Evolutionary conservation across 305 asterid genomes (phyloP).

Genomic region (Salvia sclarea): DNA sequence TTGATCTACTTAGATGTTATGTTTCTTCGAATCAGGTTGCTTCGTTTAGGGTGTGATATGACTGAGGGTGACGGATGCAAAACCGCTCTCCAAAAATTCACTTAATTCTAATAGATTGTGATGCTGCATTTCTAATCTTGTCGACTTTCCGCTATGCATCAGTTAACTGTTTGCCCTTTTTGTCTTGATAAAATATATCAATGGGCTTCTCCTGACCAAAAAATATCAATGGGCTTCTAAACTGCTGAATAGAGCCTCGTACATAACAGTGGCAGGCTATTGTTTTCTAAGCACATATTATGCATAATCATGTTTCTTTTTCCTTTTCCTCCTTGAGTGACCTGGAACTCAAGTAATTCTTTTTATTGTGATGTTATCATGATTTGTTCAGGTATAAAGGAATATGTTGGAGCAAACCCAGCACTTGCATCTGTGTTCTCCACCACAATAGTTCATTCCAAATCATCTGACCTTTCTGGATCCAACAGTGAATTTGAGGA

Average conservation of each 20-base stretch:
- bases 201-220: no score
- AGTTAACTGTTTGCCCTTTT: not conserved
- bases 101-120: not conserved
- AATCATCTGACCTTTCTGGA: constrained; percentile 54
- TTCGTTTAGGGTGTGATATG: not conserved
- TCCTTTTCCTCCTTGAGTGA: constrained; percentile 9
- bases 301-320: constrained; percentile 10
- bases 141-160: not conserved
- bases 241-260: constrained; percentile 5
- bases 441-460: constrained; percentile 56
- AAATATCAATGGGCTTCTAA: no score
- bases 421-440: constrained; percentile 48
- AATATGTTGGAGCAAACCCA: constrained; percentile 93
- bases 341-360: constrained; percentile 19
- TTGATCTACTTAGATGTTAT: not conserved
- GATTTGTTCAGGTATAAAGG: constrained; percentile 77
- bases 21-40: not conserved
- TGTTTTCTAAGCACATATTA: not conserved
- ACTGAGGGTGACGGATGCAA: not conserved
- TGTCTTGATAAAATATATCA: not conserved
- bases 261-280: constrained; percentile 8
- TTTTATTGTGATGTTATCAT: constrained; percentile 20
- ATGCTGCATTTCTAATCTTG: not conserved
- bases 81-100: not conserved
- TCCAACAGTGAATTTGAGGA: constrained; percentile 67